Conservation (phyloP, 805 yeast species). For the Metschnikowia peoriensis region DNA sequence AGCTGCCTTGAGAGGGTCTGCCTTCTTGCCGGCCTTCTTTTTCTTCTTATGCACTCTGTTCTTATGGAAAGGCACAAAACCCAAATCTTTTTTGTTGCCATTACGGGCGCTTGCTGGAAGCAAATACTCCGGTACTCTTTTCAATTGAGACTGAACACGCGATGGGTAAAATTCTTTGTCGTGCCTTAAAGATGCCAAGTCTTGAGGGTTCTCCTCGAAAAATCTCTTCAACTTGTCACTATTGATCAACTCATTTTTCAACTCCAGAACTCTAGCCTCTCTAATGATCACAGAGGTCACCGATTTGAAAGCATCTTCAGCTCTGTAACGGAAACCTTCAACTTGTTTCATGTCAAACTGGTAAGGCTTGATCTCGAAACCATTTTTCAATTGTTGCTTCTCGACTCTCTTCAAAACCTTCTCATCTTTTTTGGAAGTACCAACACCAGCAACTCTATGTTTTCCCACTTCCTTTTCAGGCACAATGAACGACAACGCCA, state of each 20-base stretch:
- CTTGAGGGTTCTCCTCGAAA: conserved; percentile 97
- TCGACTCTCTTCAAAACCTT: conserved; percentile 75
- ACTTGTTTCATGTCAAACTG: conserved; percentile 89
- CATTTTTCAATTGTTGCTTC: conserved; percentile 70
- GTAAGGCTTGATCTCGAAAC: conserved; percentile 79
- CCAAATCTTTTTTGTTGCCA: conserved; percentile 51
- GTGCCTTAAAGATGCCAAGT: conserved; percentile 82
- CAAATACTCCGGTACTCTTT: conserved; percentile 88
- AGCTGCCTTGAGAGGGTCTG: conserved; percentile 61
- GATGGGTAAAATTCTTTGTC: conserved; percentile 85
- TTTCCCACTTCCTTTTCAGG: conserved; percentile 81
- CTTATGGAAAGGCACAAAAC: conserved; percentile 73
- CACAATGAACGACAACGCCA: conserved; percentile 89
- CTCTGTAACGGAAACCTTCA: conserved; percentile 93
- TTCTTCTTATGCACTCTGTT: conserved; percentile 45
- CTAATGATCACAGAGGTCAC: conserved; percentile 86
- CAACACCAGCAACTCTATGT: conserved; percentile 75
- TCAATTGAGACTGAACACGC: conserved; percentile 79
- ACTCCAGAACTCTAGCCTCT: conserved; percentile 89
- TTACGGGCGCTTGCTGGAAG: conserved; percentile 75
- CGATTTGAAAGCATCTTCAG: conserved; percentile 95
- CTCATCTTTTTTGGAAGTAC: conserved; percentile 79
- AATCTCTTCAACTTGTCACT: conserved; percentile 90
- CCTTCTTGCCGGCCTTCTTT: conserved; percentile 42
- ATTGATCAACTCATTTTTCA: conserved; percentile 80